Evolutionary conservation across 805 yeast genomes (phyloP), one percentile per base, ranked within the genome.

Genomic region (Barnettozyma californica): DNA sequence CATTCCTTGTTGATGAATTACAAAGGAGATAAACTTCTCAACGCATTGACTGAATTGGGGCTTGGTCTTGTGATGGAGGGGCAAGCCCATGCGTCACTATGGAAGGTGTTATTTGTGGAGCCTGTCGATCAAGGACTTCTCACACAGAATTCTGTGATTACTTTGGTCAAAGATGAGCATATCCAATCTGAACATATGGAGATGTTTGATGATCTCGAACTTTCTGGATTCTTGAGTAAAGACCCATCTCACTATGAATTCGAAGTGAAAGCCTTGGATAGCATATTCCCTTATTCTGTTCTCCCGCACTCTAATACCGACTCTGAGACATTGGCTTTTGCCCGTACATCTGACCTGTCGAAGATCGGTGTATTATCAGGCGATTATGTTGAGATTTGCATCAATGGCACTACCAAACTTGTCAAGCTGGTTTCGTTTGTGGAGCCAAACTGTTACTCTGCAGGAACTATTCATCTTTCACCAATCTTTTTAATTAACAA

Each of bases 81-180:
- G 58, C 57, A 40, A 26, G 16, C 13, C 43, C 45, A 41, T 54
- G 33, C 26, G 42, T 48, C 14, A 31, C 29, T 26, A 85, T 85
- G 19, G 41, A 57, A 59, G 7, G 74, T 87, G 3, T 56, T 77
- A 4, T 73, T 82, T 21, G 79, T 89, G 61, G 95, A 87, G 55
- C 95, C 95, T 0, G 73, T 79, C 2, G 78, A 76, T 38, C 95
- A 87, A 60, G 96, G 96, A 1, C 54, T 62, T 7, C 57, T 84
- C 1, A 62, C 67, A 19, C 48, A 53, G 1, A 62, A 65, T 1
- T 81, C 92, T 0, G 68, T 68, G n/a, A 65, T 87, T 2, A 74
- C 81, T 2, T 64, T 86, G 27, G 75, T 82, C 16, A 75, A 73
- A 50, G 56, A 52, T 35, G 43, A 51, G 13, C 4, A 18, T 6